Conservation (phyloP, 1,284 basidiomycete species). For the Naganishia sp. region DNA sequence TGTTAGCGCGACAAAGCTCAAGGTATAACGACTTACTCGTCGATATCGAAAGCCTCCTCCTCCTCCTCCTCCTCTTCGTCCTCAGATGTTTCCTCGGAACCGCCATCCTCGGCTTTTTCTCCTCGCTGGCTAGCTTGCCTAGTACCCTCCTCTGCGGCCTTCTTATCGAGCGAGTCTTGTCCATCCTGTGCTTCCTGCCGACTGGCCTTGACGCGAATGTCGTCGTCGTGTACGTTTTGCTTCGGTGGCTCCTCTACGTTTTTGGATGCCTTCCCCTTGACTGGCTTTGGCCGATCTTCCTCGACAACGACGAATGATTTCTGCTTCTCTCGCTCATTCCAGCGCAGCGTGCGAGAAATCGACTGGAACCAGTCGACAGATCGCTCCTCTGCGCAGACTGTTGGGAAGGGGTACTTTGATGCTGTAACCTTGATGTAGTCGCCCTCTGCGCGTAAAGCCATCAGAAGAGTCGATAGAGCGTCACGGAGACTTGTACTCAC, state of each 20-base stretch:
- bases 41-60: constrained; percentile 84
- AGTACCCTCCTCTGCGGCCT: constrained; percentile 52
- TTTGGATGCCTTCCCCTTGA: constrained; percentile 39
- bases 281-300: constrained; percentile 64
- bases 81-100: constrained; percentile 59
- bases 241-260: not conserved
- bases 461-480: not conserved
- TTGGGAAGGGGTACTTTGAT: constrained; percentile 97
- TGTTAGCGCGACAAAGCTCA: not conserved
- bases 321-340: constrained; percentile 96
- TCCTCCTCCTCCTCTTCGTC: constrained; percentile 59
- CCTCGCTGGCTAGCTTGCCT: constrained; percentile 49
- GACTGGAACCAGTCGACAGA: constrained; percentile 98
- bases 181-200: constrained; percentile 32
- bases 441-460: constrained; percentile 67
- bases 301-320: constrained; percentile 98
- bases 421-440: constrained; percentile 99
- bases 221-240: constrained; percentile 12
- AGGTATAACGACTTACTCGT: constrained; percentile 66
- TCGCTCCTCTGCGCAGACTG: constrained; percentile 95
- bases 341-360: constrained; percentile 92
- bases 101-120: constrained; percentile 56
- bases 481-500: constrained; percentile 58
- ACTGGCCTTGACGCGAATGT: constrained; percentile 24
- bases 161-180: constrained; percentile 52